Evolutionary conservation across 2,329 filamentous ascomycete genomes (phyloP).

Genomic region (Fusarium odoratissimum): DNA sequence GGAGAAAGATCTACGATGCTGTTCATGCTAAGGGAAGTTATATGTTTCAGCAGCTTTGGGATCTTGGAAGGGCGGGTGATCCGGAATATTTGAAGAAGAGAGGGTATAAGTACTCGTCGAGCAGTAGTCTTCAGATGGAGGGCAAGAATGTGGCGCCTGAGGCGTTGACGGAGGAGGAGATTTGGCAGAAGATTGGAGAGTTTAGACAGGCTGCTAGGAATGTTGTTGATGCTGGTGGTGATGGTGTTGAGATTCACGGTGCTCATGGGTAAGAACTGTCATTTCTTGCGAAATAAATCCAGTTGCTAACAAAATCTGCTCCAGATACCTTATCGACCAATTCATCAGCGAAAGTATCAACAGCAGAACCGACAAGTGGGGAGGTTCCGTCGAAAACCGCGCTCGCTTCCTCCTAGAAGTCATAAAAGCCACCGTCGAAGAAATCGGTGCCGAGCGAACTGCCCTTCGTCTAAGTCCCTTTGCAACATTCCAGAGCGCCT

Average conservation of each 20-base stretch:
- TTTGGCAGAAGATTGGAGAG: constrained; percentile 70
- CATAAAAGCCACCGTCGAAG: constrained; percentile 54
- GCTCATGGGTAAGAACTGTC: constrained; percentile 61
- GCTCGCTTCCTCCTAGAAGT: constrained; percentile 63
- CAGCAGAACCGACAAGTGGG: constrained; percentile 57
- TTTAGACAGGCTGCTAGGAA: constrained; percentile 67
- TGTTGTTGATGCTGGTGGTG: constrained; percentile 72
- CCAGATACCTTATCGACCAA: constrained; percentile 66
- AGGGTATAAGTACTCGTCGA: constrained; percentile 45
- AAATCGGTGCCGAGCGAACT: constrained; percentile 61
- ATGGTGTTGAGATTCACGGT: constrained; percentile 72
- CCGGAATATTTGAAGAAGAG: constrained; percentile 35
- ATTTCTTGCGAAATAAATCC: rapidly evolving
- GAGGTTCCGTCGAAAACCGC: constrained; percentile 60
- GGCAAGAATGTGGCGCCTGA: constrained; percentile 28
- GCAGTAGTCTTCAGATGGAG: constrained; percentile 39
- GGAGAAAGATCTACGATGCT: constrained; percentile 69
- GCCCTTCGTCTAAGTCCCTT: constrained; percentile 69
- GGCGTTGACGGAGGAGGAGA: constrained; percentile 71
- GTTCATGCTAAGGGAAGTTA: constrained; percentile 72
- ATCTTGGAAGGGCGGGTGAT: constrained; percentile 63
- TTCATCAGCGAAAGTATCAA: constrained; percentile 67
- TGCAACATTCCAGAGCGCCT: constrained; percentile 46
- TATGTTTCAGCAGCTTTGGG: constrained; percentile 75
- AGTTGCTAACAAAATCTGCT: rapidly evolving